phyloP scores from a whole-genome alignment of 163 green algal species.

The Volvox carteri region DNA sequence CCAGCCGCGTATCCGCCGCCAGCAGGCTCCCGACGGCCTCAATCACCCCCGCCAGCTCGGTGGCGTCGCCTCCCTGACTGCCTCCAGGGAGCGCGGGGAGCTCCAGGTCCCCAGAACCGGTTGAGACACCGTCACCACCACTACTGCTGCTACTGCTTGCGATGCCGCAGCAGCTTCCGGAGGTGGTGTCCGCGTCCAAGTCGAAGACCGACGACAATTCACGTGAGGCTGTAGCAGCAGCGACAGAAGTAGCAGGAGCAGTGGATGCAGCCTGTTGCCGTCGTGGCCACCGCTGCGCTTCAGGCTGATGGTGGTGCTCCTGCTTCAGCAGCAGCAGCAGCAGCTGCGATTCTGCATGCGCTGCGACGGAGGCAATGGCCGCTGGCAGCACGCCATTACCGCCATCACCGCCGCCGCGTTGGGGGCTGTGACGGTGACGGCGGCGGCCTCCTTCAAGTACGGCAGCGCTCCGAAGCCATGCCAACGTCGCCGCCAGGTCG shows the following conservation, averaged over 20 bases:
- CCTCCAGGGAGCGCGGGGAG: too few relatives aligned
- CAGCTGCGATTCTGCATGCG: background rate
- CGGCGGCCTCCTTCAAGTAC: background rate
- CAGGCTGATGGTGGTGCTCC: too few relatives aligned
- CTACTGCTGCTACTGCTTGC: background rate
- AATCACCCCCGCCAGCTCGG: too few relatives aligned
- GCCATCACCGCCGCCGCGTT: background rate
- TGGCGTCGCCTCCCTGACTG: too few relatives aligned
- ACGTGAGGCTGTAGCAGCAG: too few relatives aligned
- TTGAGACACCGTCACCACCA: background rate
- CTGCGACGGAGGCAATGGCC: background rate
- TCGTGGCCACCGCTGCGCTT: background rate
- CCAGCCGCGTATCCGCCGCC: background rate
- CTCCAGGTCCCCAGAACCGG: too few relatives aligned
- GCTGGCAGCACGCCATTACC: background rate
- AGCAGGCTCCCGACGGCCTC: background rate
- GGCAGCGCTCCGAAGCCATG: conserved; percentile 12
- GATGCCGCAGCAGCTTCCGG: background rate
- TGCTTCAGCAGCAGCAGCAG: background rate
- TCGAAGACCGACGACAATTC: too few relatives aligned
- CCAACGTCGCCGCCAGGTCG: background rate
- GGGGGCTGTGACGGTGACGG: too few relatives aligned
- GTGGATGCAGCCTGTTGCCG: background rate
- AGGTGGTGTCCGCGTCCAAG: background rate
- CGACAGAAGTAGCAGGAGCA: too few relatives aligned